Conservation (phyloP, 2,329 filamentous ascomycete genomes). For the Fusarium pininemorale region DNA sequence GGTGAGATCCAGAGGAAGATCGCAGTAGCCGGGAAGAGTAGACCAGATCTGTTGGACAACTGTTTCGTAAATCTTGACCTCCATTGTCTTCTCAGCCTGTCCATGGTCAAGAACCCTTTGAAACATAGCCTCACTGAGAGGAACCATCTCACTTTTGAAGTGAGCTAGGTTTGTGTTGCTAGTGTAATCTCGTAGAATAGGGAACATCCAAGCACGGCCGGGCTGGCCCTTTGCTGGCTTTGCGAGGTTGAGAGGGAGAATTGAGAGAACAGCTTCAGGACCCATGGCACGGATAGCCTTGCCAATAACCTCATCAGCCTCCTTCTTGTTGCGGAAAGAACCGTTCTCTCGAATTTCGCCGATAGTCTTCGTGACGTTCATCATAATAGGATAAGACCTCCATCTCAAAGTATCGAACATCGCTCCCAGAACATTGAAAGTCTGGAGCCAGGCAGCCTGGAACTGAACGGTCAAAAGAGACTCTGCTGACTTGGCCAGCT, state of each 20-base stretch:
- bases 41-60: constrained; percentile 96
- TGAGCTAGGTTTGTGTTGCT: constrained; percentile 88
- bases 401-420: constrained; percentile 90
- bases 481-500: constrained; percentile 77
- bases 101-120: constrained; percentile 87
- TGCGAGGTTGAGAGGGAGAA: constrained; percentile 86
- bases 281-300: constrained; percentile 91
- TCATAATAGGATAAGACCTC: constrained; percentile 82
- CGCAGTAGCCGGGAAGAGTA: constrained; percentile 91
- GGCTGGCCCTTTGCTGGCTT: constrained; percentile 80
- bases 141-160: constrained; percentile 87
- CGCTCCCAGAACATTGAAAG: constrained; percentile 86
- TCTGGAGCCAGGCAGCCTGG: constrained; percentile 93
- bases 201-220: constrained; percentile 93
- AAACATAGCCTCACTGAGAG: constrained; percentile 89
- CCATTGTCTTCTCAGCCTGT: constrained; percentile 86
- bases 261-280: constrained; percentile 80
- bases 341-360: constrained; percentile 89
- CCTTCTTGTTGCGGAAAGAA: constrained; percentile 91
- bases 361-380: constrained; percentile 78
- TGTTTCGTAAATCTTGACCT: constrained; percentile 97
- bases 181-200: constrained; percentile 87
- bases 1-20: constrained; percentile 82
- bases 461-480: constrained; percentile 88
- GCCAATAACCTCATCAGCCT: constrained; percentile 89